Percentiles rank a stretch among this genome's conserved stretches.
Conservation (phyloP, 192 early-diverging fungal species). For the Radiomyces spectabilis region DNA sequence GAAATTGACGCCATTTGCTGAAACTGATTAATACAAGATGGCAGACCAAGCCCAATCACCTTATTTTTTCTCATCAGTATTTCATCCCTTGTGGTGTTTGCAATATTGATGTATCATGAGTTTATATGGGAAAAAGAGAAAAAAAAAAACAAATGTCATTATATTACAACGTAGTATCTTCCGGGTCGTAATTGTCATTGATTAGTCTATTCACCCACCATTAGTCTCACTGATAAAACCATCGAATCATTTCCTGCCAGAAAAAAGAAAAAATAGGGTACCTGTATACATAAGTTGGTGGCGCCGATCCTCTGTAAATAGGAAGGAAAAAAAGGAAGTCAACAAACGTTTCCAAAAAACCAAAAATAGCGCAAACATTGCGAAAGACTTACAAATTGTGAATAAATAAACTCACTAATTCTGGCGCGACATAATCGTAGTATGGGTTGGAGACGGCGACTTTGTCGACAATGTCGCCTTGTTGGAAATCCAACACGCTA, state of each 20-base stretch:
- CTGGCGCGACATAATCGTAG: slow-evolving; percentile 90
- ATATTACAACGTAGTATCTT: slow-evolving; percentile 28
- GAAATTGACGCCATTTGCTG: not conserved
- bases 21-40: not conserved
- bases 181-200: slow-evolving; percentile 41
- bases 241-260: slow-evolving; percentile 68
- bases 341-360: not conserved
- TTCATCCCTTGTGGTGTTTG: too few species aligned
- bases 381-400: slow-evolving; percentile 65
- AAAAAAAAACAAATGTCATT: not conserved
- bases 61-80: not conserved
- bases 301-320: slow-evolving; percentile 13
- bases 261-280: slow-evolving; percentile 6
- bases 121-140: not conserved
- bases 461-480: slow-evolving; percentile 71
- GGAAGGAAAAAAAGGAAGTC: not conserved
- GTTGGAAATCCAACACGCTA: slow-evolving; percentile 70
- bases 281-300: slow-evolving; percentile 16
- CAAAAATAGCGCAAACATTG: not conserved
- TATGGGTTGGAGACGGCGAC: slow-evolving; percentile 80
- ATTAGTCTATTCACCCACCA: slow-evolving; percentile 80
- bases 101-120: too few species aligned
- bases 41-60: not conserved
- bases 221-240: too few species aligned
- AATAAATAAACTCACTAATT: slow-evolving; percentile 85